Conservation (phyloP, 1,139 yeast genomes). For the Debaryomyces subglobosus region DNA sequence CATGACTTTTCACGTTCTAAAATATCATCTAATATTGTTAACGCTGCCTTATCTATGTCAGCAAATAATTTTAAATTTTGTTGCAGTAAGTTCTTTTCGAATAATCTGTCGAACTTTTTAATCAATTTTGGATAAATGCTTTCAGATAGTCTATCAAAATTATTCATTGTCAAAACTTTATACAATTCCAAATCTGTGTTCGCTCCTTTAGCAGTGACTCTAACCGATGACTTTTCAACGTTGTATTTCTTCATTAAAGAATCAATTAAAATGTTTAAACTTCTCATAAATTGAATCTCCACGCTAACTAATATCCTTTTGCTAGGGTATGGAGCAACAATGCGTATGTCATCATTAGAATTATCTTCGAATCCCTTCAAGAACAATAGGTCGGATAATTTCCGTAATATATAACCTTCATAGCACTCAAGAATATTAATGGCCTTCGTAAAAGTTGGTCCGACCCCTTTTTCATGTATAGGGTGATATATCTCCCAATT, state of each 20-base stretch:
- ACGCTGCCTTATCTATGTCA: conserved; percentile 47
- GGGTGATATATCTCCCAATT: conserved; percentile 39
- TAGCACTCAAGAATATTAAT: conserved; percentile 42
- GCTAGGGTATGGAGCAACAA: conserved; percentile 42
- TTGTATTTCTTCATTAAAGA: conserved; percentile 48
- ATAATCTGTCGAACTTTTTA: conserved; percentile 36
- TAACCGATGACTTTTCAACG: conserved; percentile 28
- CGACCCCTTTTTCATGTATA: conserved; percentile 14
- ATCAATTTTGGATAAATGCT: conserved; percentile 38
- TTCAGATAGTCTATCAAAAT: conserved; percentile 42
- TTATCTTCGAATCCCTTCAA: conserved; percentile 17
- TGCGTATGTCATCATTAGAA: conserved; percentile 25
- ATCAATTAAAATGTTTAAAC: conserved; percentile 45
- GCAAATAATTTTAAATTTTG: conserved; percentile 47
- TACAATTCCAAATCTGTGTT: conserved; percentile 31
- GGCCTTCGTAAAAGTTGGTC: conserved; percentile 36
- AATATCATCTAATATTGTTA: conserved; percentile 48
- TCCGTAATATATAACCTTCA: conserved; percentile 38
- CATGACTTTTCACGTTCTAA: conserved; percentile 41
- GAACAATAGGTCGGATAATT: conserved; percentile 32
- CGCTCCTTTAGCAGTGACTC: conserved; percentile 14
- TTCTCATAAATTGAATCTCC: conserved; percentile 52
- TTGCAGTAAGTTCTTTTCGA: conserved; percentile 38
- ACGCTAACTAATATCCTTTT: conserved; percentile 45
- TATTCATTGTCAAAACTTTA: conserved; percentile 50